Percentiles rank a stretch among this genome's conserved stretches.
These are phyloP conservation scores for Craterostigma plantagineum DNA, from an alignment of 257 asterid genomes.

Conservation along the genomic window DNA sequence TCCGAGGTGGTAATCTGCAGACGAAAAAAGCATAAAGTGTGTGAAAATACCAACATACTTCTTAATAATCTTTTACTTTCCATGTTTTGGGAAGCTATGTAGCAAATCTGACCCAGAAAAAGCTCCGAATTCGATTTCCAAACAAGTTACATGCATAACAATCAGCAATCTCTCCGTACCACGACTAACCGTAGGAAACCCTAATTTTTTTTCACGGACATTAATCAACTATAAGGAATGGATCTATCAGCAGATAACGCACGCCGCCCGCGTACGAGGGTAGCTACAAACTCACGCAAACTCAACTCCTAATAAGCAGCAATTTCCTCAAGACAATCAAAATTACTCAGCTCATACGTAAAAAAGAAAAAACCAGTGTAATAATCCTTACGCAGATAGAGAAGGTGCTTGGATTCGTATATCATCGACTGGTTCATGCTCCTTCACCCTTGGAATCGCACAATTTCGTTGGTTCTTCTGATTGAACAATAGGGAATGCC, in stretches of 20 bases:
- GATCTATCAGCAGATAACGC: too few relatives aligned
- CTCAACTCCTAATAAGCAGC: too few relatives aligned
- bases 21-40: constrained; percentile 9
- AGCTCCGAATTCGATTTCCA: too few relatives aligned
- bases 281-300: too few relatives aligned
- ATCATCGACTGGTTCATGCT: constrained; percentile 35
- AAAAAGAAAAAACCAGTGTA: neutral
- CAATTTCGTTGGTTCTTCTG: neutral
- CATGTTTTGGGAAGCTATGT: neutral
- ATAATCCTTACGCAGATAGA: constrained; percentile 36
- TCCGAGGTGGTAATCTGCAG: constrained; percentile 37
- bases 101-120: too few relatives aligned
- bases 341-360: neutral
- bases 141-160: too few relatives aligned
- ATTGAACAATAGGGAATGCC: too few relatives aligned
- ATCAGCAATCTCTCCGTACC: too few relatives aligned
- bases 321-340: neutral
- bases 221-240: too few relatives aligned
- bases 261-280: too few relatives aligned
- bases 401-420: constrained; percentile 40
- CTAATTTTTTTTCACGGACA: too few relatives aligned
- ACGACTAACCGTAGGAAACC: too few relatives aligned
- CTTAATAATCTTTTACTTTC: neutral
- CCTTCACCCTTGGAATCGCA: neutral
- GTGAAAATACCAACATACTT: constrained; percentile 1